Conservation (phyloP, 139 green algal species). For the Desmodesmus armatus region DNA sequence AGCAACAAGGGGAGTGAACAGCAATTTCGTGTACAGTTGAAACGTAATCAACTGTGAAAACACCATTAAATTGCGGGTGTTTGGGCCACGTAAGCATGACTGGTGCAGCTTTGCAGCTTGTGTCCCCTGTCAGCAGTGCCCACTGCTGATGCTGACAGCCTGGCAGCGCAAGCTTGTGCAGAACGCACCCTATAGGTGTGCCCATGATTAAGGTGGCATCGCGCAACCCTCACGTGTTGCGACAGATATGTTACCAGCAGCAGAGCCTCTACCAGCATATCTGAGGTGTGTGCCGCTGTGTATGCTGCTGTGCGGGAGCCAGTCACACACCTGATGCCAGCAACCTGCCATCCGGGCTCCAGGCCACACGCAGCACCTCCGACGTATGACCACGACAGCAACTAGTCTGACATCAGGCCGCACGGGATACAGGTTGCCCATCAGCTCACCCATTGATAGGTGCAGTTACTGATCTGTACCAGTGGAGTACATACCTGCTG, state of each 20-base stretch:
- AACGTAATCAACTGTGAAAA: too few species aligned
- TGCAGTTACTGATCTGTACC: neutral
- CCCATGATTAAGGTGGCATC: too few species aligned
- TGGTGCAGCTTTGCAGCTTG: too few species aligned
- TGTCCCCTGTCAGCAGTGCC: too few species aligned
- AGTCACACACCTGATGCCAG: slow-evolving; percentile 50
- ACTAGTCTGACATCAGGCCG: slow-evolving; percentile 18
- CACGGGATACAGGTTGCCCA: neutral
- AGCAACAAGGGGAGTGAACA: neutral
- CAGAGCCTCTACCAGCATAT: too few species aligned
- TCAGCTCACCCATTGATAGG: too few species aligned
- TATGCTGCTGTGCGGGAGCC: neutral
- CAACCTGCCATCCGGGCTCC: slow-evolving; percentile 51
- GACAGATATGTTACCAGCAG: too few species aligned
- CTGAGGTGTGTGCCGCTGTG: neutral
- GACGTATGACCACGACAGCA: slow-evolving; percentile 55
- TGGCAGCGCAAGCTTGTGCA: neutral
- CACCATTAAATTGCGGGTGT: too few species aligned
- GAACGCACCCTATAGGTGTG: too few species aligned
- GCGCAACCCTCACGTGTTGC: too few species aligned
- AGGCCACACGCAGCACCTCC: slow-evolving; percentile 53
- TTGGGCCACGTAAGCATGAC: too few species aligned
- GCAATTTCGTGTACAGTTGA: too few species aligned
- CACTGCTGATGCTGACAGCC: neutral
- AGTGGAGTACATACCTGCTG: slow-evolving; percentile 50